Conservation (phyloP, 805 yeast genomes). For the Maudiozyma saulgeensis region DNA sequence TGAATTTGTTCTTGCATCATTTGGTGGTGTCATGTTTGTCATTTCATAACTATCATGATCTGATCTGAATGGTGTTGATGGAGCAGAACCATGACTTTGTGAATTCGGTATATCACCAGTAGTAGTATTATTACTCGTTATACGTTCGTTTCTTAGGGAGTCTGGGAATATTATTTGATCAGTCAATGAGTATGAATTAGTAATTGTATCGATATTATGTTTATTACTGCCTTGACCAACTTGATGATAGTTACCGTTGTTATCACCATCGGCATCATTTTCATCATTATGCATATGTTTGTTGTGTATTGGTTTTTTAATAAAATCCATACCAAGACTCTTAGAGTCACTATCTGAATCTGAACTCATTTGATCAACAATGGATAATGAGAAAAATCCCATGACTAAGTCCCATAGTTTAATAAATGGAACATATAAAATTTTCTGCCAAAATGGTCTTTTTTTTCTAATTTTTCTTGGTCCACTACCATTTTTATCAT, state of each 20-base stretch:
- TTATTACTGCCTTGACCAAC: background rate
- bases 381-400: constrained; percentile 16
- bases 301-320: background rate
- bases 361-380: constrained; percentile 12
- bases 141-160: too few relatives aligned
- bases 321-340: background rate
- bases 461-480: background rate
- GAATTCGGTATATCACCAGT: background rate
- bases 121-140: too few relatives aligned
- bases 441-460: background rate
- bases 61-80: background rate
- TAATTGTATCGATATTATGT: background rate
- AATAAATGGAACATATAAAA: background rate
- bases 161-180: too few relatives aligned
- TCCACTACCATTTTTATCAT: background rate
- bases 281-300: background rate
- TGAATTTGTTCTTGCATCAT: background rate
- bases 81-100: background rate
- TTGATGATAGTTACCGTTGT: background rate
- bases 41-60: background rate
- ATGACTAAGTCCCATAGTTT: constrained; percentile 1
- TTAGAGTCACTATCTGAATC: background rate
- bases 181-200: background rate
- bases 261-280: background rate
- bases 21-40: background rate